These are phyloP conservation scores for Stenocarpella maydis DNA, from an alignment of 2,329 filamentous ascomycete species.

Conservation along the genomic window DNA sequence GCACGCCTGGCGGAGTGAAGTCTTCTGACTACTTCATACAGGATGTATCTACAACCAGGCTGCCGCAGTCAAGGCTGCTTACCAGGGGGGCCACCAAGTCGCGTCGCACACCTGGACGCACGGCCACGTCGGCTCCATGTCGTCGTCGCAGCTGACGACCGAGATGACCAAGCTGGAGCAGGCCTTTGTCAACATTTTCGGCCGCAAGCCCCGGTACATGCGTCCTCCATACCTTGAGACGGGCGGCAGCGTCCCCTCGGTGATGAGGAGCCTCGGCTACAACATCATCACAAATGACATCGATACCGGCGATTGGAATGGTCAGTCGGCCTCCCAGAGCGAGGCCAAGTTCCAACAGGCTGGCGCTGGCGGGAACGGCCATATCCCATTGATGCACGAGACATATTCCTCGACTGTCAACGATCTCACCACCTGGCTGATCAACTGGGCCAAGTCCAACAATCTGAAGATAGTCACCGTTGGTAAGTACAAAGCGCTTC, in stretches of 20 bases:
- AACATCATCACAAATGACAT: constrained; percentile 69
- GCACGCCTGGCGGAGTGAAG: constrained; percentile 30
- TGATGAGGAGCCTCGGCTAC: constrained; percentile 59
- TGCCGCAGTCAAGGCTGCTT: constrained; percentile 62
- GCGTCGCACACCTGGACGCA: constrained; percentile 64
- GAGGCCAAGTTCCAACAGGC: constrained; percentile 59
- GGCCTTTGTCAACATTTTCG: constrained; percentile 59
- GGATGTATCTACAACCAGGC: constrained; percentile 59
- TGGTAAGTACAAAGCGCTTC: constrained; percentile 47
- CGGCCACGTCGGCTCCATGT: constrained; percentile 52
- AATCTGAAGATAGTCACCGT: constrained; percentile 58
- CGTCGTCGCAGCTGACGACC: constrained; percentile 48
- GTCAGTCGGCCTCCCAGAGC: constrained; percentile 57
- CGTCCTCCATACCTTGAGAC: constrained; percentile 59
- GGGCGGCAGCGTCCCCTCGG: constrained; percentile 51
- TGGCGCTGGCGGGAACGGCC: constrained; percentile 53
- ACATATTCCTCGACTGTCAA: constrained; percentile 58
- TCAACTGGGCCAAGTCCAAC: constrained; percentile 59
- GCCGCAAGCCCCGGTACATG: constrained; percentile 58
- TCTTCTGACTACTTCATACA: background rate
- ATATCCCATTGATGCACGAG: constrained; percentile 67
- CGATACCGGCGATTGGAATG: constrained; percentile 69
- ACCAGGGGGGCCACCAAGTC: constrained; percentile 59
- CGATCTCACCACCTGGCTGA: constrained; percentile 57
- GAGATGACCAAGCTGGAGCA: constrained; percentile 62